Evolutionary conservation across 78 protist species (phyloP).

Genomic region (Anaeramoeba flamelloides): DNA sequence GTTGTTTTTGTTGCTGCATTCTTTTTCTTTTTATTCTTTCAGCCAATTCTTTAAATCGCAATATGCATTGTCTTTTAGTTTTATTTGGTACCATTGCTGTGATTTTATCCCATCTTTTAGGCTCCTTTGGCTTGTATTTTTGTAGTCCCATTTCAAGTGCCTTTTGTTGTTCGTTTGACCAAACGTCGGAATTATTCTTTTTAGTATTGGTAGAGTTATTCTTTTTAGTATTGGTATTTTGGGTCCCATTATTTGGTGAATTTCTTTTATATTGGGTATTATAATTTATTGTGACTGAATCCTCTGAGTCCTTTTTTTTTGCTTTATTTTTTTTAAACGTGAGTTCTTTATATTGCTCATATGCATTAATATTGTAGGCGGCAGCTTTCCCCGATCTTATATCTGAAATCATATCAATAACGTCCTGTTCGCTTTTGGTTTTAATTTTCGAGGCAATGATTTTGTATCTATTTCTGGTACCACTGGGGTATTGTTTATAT

Average conservation of each 20-base stretch:
- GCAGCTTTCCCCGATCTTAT: neutral
- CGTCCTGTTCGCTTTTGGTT: neutral
- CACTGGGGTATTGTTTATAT: neutral
- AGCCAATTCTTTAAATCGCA: neutral
- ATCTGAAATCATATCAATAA: neutral
- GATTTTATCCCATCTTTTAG: neutral
- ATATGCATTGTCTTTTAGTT: neutral
- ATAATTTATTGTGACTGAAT: neutral
- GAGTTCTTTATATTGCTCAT: neutral
- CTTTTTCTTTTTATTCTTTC: neutral
- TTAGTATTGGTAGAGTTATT: neutral
- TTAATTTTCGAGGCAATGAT: neutral
- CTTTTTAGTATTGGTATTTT: neutral
- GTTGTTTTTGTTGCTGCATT: neutral
- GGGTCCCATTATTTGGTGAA: neutral
- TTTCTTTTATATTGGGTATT: neutral
- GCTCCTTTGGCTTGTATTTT: neutral
- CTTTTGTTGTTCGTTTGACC: neutral
- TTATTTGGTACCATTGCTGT: neutral
- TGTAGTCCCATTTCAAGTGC: neutral
- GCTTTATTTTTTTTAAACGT: neutral
- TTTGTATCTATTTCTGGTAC: neutral
- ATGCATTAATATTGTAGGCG: neutral
- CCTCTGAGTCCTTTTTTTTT: neutral
- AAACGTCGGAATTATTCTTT: neutral